These are phyloP conservation scores for Plasmodium billcollinsi DNA, from an alignment of 169 alveolate species.

Conservation along the genomic window DNA sequence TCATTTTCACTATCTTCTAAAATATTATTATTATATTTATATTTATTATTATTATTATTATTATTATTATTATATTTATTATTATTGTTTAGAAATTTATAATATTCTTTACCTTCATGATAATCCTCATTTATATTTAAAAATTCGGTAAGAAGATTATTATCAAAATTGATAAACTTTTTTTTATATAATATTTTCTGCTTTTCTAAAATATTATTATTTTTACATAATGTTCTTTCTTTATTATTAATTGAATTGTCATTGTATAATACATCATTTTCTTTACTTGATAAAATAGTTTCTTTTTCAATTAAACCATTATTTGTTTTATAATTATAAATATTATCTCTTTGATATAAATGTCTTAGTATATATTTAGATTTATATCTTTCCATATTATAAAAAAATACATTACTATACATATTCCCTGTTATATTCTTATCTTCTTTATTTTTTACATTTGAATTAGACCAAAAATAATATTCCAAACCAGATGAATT, in stretches of 20 bases:
- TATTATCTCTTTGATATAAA: background rate
- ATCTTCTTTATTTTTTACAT: no score
- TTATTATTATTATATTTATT: no score
- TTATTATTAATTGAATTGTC: no score
- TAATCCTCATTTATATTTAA: background rate
- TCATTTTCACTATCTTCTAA: background rate
- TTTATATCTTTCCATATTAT: background rate
- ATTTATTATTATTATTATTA: no score
- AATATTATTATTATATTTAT: no score
- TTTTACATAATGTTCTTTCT: background rate
- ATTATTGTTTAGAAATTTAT: background rate
- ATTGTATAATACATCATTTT: no score
- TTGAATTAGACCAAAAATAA: no score
- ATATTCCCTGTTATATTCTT: background rate
- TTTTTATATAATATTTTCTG: background rate
- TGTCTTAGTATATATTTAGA: background rate
- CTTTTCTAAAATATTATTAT: background rate
- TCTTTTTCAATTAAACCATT: no score
- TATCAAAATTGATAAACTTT: slow-evolving; percentile 16
- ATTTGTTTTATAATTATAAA: no score
- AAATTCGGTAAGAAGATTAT: slow-evolving; percentile 8
- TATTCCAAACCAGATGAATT: no score
- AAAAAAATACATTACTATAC: no score
- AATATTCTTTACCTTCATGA: background rate
- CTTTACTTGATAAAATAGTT: no score